Evolutionary conservation across 2,329 filamentous ascomycete genomes (phyloP), one percentile per base, ranked within the genome.

Genomic region (Talaromyces atroroseus): DNA sequence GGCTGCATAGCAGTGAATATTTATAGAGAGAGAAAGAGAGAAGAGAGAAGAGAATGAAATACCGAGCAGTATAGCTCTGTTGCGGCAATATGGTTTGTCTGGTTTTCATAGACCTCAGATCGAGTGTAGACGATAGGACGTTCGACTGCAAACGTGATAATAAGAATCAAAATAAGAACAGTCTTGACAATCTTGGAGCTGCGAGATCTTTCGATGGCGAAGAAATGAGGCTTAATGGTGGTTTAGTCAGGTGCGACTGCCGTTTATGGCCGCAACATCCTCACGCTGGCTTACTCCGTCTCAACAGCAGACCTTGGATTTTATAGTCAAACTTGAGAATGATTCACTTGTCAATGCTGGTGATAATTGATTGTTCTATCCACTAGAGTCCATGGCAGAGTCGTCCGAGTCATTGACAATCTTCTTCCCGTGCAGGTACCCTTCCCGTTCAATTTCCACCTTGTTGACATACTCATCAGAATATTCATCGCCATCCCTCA

Each of bases 401-500:
- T 54, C 36, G 52, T 58, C 66, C 34, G 67, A 66, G 1, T 68
- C 68, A 8, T 47, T 57, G 45, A 74, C 62, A 44, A 88, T 73
- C 66, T 80, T 82, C 71, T 82, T 83, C 1, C 85, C 85, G 61
- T 85, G 79, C 20, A 88, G 63, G 63, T 82, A 87, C 0, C 85
- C 85, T 65, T 88, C 86, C 52, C 76, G 74, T 66, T 87, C 84
- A 46, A 83, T 68, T 24, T 78, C 72, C 14, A 79, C 74, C 20
- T 76, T 64, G 21, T 76, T 64, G 21, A 72, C 71, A 59, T 74
- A 73, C 52, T 73, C 69, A 3, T 78, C 74, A 23, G 66, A 71
- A 36, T 52, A 52, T 69, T 89, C 87, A 36, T 85, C 81, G 50
- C 85, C 85, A 61, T 89, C 85, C 34, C 81, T 78, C 36, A 89